A percentile compares a stretch with the other conserved stretches of the same genome.
phyloP scores from a whole-genome alignment of 2,329 filamentous ascomycete genomes.

The Westerdykella sp. region DNA sequence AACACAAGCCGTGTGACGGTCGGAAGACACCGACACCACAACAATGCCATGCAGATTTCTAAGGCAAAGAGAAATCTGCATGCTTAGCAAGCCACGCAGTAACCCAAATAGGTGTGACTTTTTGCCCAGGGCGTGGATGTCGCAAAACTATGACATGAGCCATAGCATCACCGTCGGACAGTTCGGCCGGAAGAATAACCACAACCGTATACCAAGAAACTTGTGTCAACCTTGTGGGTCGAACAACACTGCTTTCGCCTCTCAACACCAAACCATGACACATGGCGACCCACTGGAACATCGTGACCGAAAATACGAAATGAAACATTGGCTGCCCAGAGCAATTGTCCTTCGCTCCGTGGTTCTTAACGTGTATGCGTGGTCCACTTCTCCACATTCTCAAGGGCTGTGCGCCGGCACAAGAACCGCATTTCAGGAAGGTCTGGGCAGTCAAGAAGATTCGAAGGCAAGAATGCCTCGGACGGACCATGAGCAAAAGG shows the following conservation, averaged over 20 bases:
- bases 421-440: conserved; percentile 16
- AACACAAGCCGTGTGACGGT: too few species aligned
- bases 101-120: too few species aligned
- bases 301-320: conserved; percentile 11
- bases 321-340: neutral
- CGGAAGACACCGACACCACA: too few species aligned
- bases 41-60: too few species aligned
- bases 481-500: conserved; percentile 1
- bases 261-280: conserved; percentile 21
- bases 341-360: conserved; percentile 3
- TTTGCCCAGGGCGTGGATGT: too few species aligned
- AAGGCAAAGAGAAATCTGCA: too few species aligned
- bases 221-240: conserved; percentile 29
- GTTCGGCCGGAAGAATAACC: neutral
- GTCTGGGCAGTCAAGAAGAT: conserved; percentile 4
- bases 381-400: conserved; percentile 20
- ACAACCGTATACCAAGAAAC: conserved; percentile 13
- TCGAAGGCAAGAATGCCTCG: conserved; percentile 17
- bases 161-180: neutral
- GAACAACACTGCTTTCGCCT: conserved; percentile 13
- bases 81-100: too few species aligned
- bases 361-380: conserved; percentile 12
- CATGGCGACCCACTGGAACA: conserved; percentile 22
- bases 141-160: too few species aligned
- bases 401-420: conserved; percentile 5